Evolutionary conservation across 2,329 filamentous ascomycete genomes (phyloP).

Genomic region (Cordyceps javanica): DNA sequence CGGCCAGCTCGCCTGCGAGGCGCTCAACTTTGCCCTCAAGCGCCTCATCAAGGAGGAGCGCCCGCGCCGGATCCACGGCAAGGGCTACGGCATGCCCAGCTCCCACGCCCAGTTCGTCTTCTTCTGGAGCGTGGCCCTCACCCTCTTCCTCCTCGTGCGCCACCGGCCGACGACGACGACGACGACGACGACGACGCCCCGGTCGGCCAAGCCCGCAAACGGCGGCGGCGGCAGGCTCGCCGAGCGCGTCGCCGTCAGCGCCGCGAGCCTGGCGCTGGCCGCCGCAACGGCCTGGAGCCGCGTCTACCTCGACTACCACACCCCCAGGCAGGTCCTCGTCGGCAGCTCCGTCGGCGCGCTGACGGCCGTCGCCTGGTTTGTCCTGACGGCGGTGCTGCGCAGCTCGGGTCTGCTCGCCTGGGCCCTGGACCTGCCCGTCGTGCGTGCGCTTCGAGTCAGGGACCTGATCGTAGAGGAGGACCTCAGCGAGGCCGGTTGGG

Average conservation of each 20-base stretch:
- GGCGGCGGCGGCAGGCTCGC: conserved; percentile 44
- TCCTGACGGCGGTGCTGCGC: conserved; percentile 60
- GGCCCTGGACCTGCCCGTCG: conserved; percentile 60
- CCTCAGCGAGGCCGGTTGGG: conserved; percentile 86
- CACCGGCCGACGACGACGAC: conserved; percentile 48
- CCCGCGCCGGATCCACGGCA: conserved; percentile 75
- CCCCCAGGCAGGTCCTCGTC: conserved; percentile 76
- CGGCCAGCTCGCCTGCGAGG: conserved; percentile 89
- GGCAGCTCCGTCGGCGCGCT: conserved; percentile 65
- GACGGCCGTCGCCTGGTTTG: conserved; percentile 75
- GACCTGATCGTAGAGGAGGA: conserved; percentile 87
- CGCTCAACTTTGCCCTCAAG: conserved; percentile 83
- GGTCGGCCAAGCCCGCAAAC: not conserved
- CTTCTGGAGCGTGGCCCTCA: conserved; percentile 81
- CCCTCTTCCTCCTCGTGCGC: conserved; percentile 77
- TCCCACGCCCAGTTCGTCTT: conserved; percentile 93
- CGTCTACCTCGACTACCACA: conserved; percentile 91
- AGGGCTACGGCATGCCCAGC: conserved; percentile 94
- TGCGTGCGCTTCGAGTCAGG: conserved; percentile 63
- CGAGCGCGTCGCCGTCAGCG: conserved; percentile 42
- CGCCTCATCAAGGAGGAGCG: conserved; percentile 87
- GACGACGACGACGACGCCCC: not conserved
- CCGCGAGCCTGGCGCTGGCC: conserved; percentile 56
- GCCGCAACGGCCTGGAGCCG: conserved; percentile 71
- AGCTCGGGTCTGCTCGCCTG: conserved; percentile 64